These are phyloP conservation scores for Globisporangium middletonii DNA, from an alignment of 352 stramenopile species.

Conservation along the genomic window DNA sequence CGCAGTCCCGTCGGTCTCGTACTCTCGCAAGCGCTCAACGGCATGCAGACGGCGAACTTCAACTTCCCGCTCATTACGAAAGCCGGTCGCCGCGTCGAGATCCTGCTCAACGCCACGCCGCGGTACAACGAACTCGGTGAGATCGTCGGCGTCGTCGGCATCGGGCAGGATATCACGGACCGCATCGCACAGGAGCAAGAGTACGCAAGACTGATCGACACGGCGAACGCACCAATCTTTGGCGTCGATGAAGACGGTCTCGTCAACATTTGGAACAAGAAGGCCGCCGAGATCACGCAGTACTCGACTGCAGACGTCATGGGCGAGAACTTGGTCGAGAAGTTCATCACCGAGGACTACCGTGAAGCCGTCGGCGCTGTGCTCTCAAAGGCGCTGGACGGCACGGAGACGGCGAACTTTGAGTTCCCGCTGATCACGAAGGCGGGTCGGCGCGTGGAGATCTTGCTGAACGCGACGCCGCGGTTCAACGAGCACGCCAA, in stretches of 20 bases:
- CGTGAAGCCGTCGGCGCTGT: conserved; percentile 23
- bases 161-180: conserved; percentile 58
- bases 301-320: conserved; percentile 3
- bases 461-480: conserved; percentile 37
- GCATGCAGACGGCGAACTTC: conserved; percentile 74
- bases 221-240: conserved; percentile 68
- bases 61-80: conserved; percentile 86
- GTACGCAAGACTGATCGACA: conserved; percentile 56
- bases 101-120: conserved; percentile 82
- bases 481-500: conserved; percentile 72
- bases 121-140: conserved; percentile 7
- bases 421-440: conserved; percentile 61
- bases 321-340: conserved; percentile 51
- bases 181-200: conserved; percentile 33
- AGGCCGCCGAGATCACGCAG: conserved; percentile 1
- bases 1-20: conserved; percentile 52
- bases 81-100: conserved; percentile 65
- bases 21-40: conserved; percentile 51
- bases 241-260: conserved; percentile 31
- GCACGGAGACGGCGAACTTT: conserved; percentile 50
- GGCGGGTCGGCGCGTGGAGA: conserved; percentile 33
- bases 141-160: conserved; percentile 60
- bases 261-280: conserved; percentile 1
- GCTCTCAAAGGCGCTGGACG: conserved; percentile 29
- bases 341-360: conserved; percentile 63